A percentile compares a stretch with the other conserved stretches of the same genome.
These are phyloP conservation scores for Conticribra guillardii DNA, from an alignment of 108 stramenopile species.

Conservation along the genomic window DNA sequence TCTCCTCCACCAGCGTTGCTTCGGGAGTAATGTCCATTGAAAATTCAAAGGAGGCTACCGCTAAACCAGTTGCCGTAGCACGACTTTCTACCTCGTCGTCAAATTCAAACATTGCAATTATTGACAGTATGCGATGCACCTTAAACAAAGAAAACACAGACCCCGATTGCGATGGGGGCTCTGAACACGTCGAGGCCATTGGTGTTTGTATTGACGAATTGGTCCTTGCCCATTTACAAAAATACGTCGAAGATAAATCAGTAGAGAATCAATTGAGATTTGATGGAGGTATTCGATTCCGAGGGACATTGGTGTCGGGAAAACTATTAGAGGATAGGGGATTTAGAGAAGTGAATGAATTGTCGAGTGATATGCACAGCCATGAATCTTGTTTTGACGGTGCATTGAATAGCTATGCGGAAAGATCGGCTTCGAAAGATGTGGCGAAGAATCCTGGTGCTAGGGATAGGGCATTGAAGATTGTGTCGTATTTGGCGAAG, in stretches of 20 bases:
- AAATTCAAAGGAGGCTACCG: slow-evolving; percentile 19
- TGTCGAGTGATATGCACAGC: slow-evolving; percentile 77
- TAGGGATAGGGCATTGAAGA: slow-evolving; percentile 74
- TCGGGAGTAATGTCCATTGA: slow-evolving; percentile 11
- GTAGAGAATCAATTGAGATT: slow-evolving; percentile 32
- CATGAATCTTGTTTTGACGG: slow-evolving; percentile 73
- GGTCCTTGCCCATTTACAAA: slow-evolving; percentile 45
- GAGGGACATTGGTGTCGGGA: slow-evolving; percentile 72
- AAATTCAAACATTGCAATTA: slow-evolving; percentile 40
- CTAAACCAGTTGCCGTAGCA: slow-evolving; percentile 78
- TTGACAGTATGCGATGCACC: slow-evolving; percentile 77
- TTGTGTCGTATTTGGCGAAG: slow-evolving; percentile 66
- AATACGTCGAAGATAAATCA: slow-evolving; percentile 16
- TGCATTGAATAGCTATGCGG: slow-evolving; percentile 66
- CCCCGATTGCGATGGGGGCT: slow-evolving; percentile 78
- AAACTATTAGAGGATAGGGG: slow-evolving; percentile 74
- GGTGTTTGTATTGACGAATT: slow-evolving; percentile 78
- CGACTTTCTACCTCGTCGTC: slow-evolving; percentile 54
- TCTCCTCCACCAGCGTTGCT: neutral
- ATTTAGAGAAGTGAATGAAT: slow-evolving; percentile 63
- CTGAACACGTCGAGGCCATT: slow-evolving; percentile 81
- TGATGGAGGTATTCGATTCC: slow-evolving; percentile 77
- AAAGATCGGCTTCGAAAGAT: slow-evolving; percentile 48
- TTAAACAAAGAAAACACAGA: slow-evolving; percentile 81
- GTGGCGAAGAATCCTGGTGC: slow-evolving; percentile 58